These are phyloP conservation scores for Scedosporium dehoogii DNA, from an alignment of 2,329 filamentous ascomycete genomes.

Conservation along the genomic window DNA sequence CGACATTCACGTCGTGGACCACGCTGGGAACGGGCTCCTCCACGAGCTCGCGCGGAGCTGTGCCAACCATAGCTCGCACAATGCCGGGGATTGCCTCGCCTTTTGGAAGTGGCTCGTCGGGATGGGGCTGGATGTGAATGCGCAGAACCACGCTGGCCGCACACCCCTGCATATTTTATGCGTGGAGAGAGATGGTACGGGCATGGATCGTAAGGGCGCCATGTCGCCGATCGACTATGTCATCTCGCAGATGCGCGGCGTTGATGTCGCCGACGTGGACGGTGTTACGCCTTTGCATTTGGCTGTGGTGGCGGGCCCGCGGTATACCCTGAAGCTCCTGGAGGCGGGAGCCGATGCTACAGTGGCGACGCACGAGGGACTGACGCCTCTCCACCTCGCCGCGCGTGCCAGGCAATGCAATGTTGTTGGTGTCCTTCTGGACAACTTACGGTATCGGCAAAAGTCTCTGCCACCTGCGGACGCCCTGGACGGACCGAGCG, in stretches of 20 bases:
- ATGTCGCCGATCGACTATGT: slow-evolving; percentile 10
- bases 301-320: slow-evolving; percentile 13
- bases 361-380: slow-evolving; percentile 19
- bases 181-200: not conserved
- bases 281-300: slow-evolving; percentile 16
- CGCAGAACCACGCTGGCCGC: slow-evolving; percentile 12
- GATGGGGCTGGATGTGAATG: slow-evolving; percentile 10
- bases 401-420: slow-evolving; percentile 22
- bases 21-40: slow-evolving; percentile 14
- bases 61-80: not conserved
- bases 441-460: not conserved
- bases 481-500: not conserved
- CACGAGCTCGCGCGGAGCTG: slow-evolving; percentile 11
- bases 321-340: slow-evolving; percentile 18
- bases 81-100: no score
- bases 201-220: not conserved
- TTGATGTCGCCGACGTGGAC: slow-evolving; percentile 7
- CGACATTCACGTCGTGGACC: slow-evolving; percentile 11
- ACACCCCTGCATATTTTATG: slow-evolving; percentile 16
- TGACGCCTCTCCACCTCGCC: slow-evolving; percentile 30
- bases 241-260: slow-evolving; percentile 9
- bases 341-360: slow-evolving; percentile 24
- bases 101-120: slow-evolving; percentile 11
- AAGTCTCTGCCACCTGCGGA: not conserved
- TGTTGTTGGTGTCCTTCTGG: slow-evolving; percentile 20